Conservation (phyloP, 805 yeast genomes). For the Danielia oregonensis region DNA sequence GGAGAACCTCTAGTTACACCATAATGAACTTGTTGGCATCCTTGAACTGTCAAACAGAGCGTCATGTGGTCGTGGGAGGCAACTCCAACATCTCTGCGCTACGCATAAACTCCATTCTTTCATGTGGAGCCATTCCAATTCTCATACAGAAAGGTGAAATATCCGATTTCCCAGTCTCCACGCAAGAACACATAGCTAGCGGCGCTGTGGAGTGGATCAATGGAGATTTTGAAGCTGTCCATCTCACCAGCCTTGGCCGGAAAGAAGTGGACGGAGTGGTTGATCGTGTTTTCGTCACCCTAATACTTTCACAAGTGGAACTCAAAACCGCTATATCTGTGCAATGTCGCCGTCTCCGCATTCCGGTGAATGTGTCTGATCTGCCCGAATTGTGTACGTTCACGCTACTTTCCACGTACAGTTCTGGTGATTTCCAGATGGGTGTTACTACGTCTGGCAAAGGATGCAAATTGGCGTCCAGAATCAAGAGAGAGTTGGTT, state of each 20-base stretch:
- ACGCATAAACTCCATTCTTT: constrained; percentile 46
- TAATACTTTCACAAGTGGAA: constrained; percentile 26
- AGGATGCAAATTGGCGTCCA: constrained; percentile 82
- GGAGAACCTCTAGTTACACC: background rate
- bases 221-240: constrained; percentile 31
- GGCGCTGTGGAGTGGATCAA: constrained; percentile 20
- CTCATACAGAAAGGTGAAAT: constrained; percentile 39
- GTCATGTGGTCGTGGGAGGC: constrained; percentile 56
- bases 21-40: constrained; percentile 14
- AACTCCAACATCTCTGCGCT: constrained; percentile 38
- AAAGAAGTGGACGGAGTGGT: constrained; percentile 57
- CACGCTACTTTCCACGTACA: constrained; percentile 66
- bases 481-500: constrained; percentile 72
- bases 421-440: constrained; percentile 70
- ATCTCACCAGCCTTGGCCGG: constrained; percentile 59
- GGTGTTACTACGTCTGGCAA: constrained; percentile 85
- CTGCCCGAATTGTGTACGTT: constrained; percentile 70
- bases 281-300: constrained; percentile 70
- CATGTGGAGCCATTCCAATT: constrained; percentile 52
- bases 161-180: constrained; percentile 19
- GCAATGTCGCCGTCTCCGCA: constrained; percentile 57
- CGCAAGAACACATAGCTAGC: constrained; percentile 21
- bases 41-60: constrained; percentile 43
- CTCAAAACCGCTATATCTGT: constrained; percentile 41
- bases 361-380: constrained; percentile 81